Conservation (phyloP, 345 rosid genomes). For the Moringa oleifera region DNA sequence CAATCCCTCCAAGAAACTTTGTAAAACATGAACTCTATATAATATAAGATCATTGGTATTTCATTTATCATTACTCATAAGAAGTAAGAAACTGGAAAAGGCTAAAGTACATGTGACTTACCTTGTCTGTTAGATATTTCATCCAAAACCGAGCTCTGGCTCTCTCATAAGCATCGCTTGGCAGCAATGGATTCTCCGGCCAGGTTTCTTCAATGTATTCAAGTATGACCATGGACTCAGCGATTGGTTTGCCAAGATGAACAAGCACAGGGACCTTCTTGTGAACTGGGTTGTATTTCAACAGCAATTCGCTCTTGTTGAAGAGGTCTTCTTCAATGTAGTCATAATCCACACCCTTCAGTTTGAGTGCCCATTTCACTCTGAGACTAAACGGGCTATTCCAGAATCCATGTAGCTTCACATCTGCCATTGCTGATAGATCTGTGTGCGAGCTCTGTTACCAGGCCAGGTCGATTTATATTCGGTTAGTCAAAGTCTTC, state of each 20-base stretch:
- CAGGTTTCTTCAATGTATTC: slow-evolving; percentile 21
- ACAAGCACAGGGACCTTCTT: slow-evolving; percentile 13
- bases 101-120: too few relatives aligned
- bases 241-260: slow-evolving; percentile 11
- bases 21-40: background rate
- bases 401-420: slow-evolving; percentile 15
- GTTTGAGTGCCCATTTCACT: slow-evolving; percentile 15
- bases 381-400: slow-evolving; percentile 5
- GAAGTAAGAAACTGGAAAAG: too few relatives aligned
- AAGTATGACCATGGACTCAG: slow-evolving; percentile 11
- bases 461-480: background rate
- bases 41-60: too few relatives aligned
- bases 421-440: background rate
- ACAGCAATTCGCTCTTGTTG: slow-evolving; percentile 4
- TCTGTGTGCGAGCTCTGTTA: background rate
- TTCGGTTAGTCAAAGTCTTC: background rate
- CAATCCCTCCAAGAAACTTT: background rate
- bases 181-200: slow-evolving; percentile 18
- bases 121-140: slow-evolving; percentile 4
- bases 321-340: slow-evolving; percentile 13
- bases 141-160: slow-evolving; percentile 8
- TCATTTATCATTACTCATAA: too few relatives aligned
- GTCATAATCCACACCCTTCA: slow-evolving; percentile 11
- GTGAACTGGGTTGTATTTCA: slow-evolving; percentile 12
- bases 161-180: slow-evolving; percentile 10